A percentile compares a stretch with the other conserved stretches of the same genome.
These are phyloP conservation scores for Zymoseptoria pseudotritici DNA, from an alignment of 2,329 filamentous ascomycete genomes.

Conservation along the genomic window DNA sequence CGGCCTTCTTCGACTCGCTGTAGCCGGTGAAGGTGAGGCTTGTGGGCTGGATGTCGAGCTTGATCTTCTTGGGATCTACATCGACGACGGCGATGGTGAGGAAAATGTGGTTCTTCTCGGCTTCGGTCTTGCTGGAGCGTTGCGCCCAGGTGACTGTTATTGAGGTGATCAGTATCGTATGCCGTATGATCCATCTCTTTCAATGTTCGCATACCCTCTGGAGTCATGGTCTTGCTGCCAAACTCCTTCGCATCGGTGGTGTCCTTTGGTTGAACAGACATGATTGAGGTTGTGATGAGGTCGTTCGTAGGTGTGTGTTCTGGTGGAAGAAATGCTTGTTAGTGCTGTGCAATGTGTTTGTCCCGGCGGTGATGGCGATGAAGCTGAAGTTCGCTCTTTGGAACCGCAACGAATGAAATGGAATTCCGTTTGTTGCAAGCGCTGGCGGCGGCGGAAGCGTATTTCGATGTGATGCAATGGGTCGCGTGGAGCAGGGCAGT, in stretches of 20 bases:
- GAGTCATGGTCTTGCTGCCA: constrained; percentile 29
- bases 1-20: constrained; percentile 75
- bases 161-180: constrained; percentile 16
- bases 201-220: constrained; percentile 26
- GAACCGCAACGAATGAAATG: constrained; percentile 2
- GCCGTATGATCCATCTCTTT: not conserved
- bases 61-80: constrained; percentile 64
- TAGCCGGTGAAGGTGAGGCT: constrained; percentile 74
- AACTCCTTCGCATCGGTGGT: constrained; percentile 29
- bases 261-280: constrained; percentile 28
- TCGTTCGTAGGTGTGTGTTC: constrained; percentile 5
- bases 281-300: constrained; percentile 7
- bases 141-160: constrained; percentile 88
- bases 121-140: constrained; percentile 73
- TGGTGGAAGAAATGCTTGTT: constrained; percentile 4
- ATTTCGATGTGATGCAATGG: not conserved
- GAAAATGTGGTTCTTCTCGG: constrained; percentile 89
- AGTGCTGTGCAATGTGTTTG: constrained; percentile 1
- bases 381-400: not conserved
- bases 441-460: not conserved
- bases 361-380: not conserved
- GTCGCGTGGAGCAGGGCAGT: not conserved
- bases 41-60: constrained; percentile 75
- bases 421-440: not conserved
- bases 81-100: constrained; percentile 86